Conservation (phyloP, 2,329 filamentous ascomycete species). For the Periconia sp. region DNA sequence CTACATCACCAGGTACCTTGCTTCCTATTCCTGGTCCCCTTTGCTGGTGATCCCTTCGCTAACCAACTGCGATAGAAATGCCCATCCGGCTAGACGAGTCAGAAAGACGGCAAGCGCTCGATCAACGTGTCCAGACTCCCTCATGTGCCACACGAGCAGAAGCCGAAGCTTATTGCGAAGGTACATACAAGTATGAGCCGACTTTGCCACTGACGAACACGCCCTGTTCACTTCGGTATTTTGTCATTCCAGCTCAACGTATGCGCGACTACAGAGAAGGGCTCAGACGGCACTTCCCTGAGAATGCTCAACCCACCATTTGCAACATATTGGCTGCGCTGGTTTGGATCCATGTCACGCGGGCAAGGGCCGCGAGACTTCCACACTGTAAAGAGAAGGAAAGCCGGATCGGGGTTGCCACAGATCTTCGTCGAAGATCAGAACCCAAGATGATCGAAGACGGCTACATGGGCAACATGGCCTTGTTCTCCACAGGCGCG, state of each 20-base stretch:
- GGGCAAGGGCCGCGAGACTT: slow-evolving; percentile 29
- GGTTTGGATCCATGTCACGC: slow-evolving; percentile 40
- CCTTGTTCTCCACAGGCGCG: slow-evolving; percentile 32
- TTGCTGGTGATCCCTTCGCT: slow-evolving; percentile 7
- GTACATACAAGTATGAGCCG: slow-evolving; percentile 25
- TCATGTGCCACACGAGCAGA: slow-evolving; percentile 6
- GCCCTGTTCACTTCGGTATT: slow-evolving; percentile 27
- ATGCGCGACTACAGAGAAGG: slow-evolving; percentile 30
- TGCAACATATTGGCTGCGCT: slow-evolving; percentile 38
- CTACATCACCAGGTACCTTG: slow-evolving; percentile 2
- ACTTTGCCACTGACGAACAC: slow-evolving; percentile 25
- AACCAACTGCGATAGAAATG: slow-evolving; percentile 14
- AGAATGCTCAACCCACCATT: slow-evolving; percentile 24
- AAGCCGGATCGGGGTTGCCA: slow-evolving; percentile 33
- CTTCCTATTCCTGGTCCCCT: not conserved
- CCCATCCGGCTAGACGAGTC: slow-evolving; percentile 23
- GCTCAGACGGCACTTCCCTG: slow-evolving; percentile 19
- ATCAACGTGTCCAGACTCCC: slow-evolving; percentile 16
- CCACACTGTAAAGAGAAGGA: slow-evolving; percentile 16
- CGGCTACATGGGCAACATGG: slow-evolving; percentile 36
- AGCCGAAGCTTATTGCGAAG: slow-evolving; percentile 33
- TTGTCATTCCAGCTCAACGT: slow-evolving; percentile 30
- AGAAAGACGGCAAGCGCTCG: slow-evolving; percentile 21
- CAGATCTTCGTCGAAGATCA: slow-evolving; percentile 31
- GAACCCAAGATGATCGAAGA: slow-evolving; percentile 18